A percentile compares a stretch with the other conserved stretches of the same genome.
phyloP scores from a whole-genome alignment of 108 stramenopile genomes.

The Fragilaria radians region DNA sequence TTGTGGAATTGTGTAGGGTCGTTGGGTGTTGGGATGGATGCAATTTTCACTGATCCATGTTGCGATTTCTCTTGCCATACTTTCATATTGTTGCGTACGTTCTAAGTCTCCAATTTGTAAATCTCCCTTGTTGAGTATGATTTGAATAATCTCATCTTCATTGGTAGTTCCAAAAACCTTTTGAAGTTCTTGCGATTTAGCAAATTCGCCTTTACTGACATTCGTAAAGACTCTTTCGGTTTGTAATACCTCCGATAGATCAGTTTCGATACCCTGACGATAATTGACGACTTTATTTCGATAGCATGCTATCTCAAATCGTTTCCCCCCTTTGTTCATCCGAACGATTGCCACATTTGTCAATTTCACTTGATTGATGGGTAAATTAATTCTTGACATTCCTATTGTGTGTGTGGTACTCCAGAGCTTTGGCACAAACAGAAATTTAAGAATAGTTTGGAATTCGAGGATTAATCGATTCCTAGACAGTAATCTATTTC shows the following conservation, averaged over 20 bases:
- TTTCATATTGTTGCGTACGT: constrained; percentile 67
- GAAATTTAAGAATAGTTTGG: no score
- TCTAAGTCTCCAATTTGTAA: constrained; percentile 93
- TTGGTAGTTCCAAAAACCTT: constrained; percentile 85
- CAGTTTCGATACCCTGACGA: constrained; percentile 93
- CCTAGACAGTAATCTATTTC: no score
- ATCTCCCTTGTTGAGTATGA: constrained; percentile 77
- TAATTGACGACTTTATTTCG: constrained; percentile 97
- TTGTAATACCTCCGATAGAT: constrained; percentile 97
- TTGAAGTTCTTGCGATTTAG: constrained; percentile 75
- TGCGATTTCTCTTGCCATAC: constrained; percentile 79
- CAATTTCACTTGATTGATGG: constrained; percentile 92
- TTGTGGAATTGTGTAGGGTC: constrained; percentile 89
- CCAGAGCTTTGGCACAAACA: no score
- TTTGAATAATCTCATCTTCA: constrained; percentile 66
- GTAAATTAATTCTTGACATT: constrained; percentile 82
- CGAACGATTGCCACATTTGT: constrained; percentile 97
- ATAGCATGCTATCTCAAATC: constrained; percentile 99
- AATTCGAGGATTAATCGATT: no score
- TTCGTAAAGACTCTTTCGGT: constrained; percentile 94
- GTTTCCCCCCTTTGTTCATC: constrained; percentile 76
- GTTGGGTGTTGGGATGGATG: constrained; percentile 76
- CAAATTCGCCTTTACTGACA: constrained; percentile 93
- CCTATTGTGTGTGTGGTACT: no score
- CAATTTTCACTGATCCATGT: constrained; percentile 91